These are phyloP conservation scores for Calonectria ilicicola DNA, from an alignment of 2,329 filamentous ascomycete genomes.

Conservation along the genomic window DNA sequence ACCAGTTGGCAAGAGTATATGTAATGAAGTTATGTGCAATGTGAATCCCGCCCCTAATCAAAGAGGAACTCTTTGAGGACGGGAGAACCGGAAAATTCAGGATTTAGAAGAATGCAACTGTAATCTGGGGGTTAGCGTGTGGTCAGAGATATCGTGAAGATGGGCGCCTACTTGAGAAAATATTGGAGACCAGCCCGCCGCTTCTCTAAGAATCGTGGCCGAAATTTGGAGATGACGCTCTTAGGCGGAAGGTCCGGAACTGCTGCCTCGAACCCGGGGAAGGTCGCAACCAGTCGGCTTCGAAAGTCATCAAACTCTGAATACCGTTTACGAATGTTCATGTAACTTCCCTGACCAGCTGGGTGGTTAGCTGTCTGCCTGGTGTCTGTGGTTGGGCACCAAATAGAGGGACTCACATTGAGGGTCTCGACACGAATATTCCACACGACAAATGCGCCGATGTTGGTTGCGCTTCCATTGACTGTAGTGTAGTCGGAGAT, in stretches of 20 bases:
- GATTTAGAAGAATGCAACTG: conserved; percentile 91
- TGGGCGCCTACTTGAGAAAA: conserved; percentile 83
- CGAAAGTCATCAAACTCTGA: conserved; percentile 93
- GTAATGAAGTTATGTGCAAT: conserved; percentile 29
- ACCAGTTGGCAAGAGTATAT: conserved; percentile 33
- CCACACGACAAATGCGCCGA: conserved; percentile 96
- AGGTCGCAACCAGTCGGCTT: conserved; percentile 78
- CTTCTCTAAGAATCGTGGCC: conserved; percentile 86
- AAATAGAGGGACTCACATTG: conserved; percentile 63
- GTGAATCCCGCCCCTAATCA: conserved; percentile 53
- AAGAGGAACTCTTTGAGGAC: conserved; percentile 93
- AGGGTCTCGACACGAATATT: conserved; percentile 90
- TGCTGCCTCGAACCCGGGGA: conserved; percentile 86
- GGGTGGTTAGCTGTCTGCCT: conserved; percentile 5
- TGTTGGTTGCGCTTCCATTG: conserved; percentile 66
- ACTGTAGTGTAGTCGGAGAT: conserved; percentile 69
- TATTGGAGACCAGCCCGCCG: conserved; percentile 87
- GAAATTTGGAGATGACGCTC: conserved; percentile 88
- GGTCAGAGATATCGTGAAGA: not conserved
- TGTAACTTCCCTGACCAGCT: conserved; percentile 65
- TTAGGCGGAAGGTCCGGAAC: conserved; percentile 93
- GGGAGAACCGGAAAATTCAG: conserved; percentile 92
- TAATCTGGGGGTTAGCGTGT: conserved; percentile 22
- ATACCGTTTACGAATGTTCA: conserved; percentile 80
- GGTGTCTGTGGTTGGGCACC: not conserved